A percentile compares a stretch with the other conserved stretches of the same genome.
These are phyloP conservation scores for Orychophragmus violaceus DNA, from an alignment of 345 rosid species.

Conservation along the genomic window DNA sequence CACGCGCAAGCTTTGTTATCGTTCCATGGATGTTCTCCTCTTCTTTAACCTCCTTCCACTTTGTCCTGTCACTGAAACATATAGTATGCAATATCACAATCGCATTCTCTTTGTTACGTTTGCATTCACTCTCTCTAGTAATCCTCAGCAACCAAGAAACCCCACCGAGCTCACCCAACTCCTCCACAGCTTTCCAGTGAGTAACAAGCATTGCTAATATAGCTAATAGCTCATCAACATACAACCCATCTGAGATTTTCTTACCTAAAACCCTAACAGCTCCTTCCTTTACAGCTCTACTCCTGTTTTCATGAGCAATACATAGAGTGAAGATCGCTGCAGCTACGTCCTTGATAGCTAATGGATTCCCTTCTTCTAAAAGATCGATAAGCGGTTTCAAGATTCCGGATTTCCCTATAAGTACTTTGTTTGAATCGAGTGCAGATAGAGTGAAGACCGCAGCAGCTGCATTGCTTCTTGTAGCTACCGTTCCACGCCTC, in stretches of 20 bases:
- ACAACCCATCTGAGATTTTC: constrained; percentile 55
- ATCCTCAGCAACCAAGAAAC: constrained; percentile 69
- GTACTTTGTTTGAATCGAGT: constrained; percentile 73
- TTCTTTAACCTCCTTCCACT: constrained; percentile 68
- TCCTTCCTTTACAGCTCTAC: constrained; percentile 76
- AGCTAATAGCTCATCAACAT: constrained; percentile 77
- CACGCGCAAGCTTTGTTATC: constrained; percentile 64
- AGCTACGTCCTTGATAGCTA: constrained; percentile 79
- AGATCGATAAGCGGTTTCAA: constrained; percentile 70
- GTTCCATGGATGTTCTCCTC: constrained; percentile 63
- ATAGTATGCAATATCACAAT: constrained; percentile 68
- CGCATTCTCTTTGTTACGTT: constrained; percentile 81
- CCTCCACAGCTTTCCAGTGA: constrained; percentile 68
- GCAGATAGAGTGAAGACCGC: constrained; percentile 84
- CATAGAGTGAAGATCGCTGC: constrained; percentile 89
- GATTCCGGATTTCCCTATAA: constrained; percentile 73
- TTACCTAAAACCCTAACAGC: constrained; percentile 62
- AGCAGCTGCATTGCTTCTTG: constrained; percentile 92
- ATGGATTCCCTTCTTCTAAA: constrained; percentile 71
- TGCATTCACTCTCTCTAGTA: constrained; percentile 64
- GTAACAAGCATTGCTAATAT: constrained; percentile 80
- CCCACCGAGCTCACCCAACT: constrained; percentile 62
- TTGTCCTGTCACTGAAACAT: constrained; percentile 67
- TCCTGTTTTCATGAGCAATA: constrained; percentile 71
- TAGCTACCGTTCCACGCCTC: constrained; percentile 56